A percentile compares a stretch with the other conserved stretches of the same genome.
phyloP scores from a whole-genome alignment of 2,329 filamentous ascomycete species.

The Colletotrichum truncatum region DNA sequence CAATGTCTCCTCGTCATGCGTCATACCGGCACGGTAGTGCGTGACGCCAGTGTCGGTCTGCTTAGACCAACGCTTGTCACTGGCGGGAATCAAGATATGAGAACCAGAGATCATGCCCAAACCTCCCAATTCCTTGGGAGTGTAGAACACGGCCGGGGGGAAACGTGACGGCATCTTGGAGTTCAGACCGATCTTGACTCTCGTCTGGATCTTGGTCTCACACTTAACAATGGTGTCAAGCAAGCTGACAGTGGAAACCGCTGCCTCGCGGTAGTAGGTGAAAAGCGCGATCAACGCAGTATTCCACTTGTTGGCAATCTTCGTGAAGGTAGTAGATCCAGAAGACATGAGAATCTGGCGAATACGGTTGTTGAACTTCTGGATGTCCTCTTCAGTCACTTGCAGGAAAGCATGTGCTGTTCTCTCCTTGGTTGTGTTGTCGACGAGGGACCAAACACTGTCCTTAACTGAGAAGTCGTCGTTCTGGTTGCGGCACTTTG shows the following conservation, averaged over 20 bases:
- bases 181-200: constrained; percentile 98
- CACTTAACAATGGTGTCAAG: constrained; percentile 99
- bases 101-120: constrained; percentile 99
- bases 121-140: constrained; percentile 95
- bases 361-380: constrained; percentile 99
- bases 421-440: constrained; percentile 95
- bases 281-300: constrained; percentile 96
- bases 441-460: constrained; percentile 96
- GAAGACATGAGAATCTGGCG: constrained; percentile 99
- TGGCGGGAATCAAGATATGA: constrained; percentile 96
- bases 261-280: constrained; percentile 98
- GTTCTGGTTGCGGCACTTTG: constrained; percentile 93
- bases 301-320: constrained; percentile 99
- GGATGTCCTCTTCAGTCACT: constrained; percentile 96
- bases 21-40: constrained; percentile 97
- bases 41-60: constrained; percentile 98
- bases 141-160: constrained; percentile 98
- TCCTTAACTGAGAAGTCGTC: constrained; percentile 98
- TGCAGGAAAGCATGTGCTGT: constrained; percentile 98
- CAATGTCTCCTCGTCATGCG: constrained; percentile 94
- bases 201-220: constrained; percentile 98
- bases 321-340: constrained; percentile 98
- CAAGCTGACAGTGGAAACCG: constrained; percentile 92
- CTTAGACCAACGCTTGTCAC: constrained; percentile 98
- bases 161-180: constrained; percentile 99